Conservation (phyloP, 2,329 filamentous ascomycete genomes). For the Gnomoniopsis sp. region DNA sequence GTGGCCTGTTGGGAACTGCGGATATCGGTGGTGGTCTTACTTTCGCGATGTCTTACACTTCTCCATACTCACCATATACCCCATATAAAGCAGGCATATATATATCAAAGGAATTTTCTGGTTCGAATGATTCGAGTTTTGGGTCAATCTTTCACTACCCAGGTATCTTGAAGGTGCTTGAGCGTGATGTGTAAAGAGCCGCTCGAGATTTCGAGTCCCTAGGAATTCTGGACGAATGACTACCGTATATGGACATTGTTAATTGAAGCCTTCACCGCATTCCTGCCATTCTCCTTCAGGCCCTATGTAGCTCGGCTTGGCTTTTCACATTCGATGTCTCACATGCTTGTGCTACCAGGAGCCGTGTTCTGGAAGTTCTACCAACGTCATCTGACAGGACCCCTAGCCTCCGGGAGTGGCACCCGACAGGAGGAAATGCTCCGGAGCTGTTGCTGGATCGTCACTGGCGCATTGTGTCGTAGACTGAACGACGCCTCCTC, state of each 20-base stretch:
- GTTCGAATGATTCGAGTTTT: neutral
- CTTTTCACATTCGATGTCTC: too few relatives aligned
- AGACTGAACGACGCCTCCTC: neutral
- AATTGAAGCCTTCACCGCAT: too few relatives aligned
- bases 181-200: too few relatives aligned
- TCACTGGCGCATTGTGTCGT: neutral
- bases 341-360: too few relatives aligned
- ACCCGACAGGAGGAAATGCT: neutral
- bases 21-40: neutral
- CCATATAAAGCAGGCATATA: slow-evolving; percentile 8
- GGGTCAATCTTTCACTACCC: too few relatives aligned
- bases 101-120: neutral
- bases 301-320: too few relatives aligned
- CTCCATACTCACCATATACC: slow-evolving; percentile 6
- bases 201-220: too few relatives aligned
- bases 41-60: neutral
- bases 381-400: slow-evolving; percentile 8
- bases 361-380: neutral
- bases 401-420: neutral
- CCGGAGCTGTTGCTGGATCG: neutral
- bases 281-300: too few relatives aligned
- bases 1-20: neutral
- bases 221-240: too few relatives aligned
- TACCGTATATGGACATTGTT: too few relatives aligned
- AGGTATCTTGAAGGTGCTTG: neutral